Evolutionary conservation across 441 rosid genomes (phyloP), one percentile per base, ranked within the genome.

Genomic region (Populus hybrid): DNA sequence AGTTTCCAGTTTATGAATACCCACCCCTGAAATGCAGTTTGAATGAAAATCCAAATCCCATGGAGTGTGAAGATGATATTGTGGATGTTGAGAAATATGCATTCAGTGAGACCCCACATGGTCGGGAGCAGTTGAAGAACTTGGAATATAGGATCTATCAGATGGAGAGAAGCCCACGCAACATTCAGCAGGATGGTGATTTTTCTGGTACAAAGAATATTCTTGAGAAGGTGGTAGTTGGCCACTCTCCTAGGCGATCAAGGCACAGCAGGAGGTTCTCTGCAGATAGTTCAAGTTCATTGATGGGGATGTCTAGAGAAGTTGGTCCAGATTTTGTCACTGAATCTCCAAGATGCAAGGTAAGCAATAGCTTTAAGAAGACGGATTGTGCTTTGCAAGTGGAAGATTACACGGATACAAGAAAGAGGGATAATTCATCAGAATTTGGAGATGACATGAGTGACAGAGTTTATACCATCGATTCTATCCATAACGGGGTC

Each of bases 391-490:
- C 70, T 79, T 73, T 87, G 2, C 87, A 71, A 68, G 79, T 79
- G 26, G 92, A 84, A 65, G 86, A 87, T 36, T 59, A 57, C 57
- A 81, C 84, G n/a, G 82, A 76, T 78, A 72, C 73, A 75, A 84
- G 87, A 80, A 87, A 76, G 74, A 78, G 79, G 84, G 89, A 85
- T 57, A 86, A 84, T 79, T 82, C 83, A 50, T 86, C 93, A 74
- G 96, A 90, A 65, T 70, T 69, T 74, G 95, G 86, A 78, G 95
- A 92, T 86, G 95, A 93, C 73, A 86, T 75, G 87, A 88, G 83
- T 72, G 99, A 94, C 86, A 91, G 98, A 86, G 87, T 96, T 75
- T 96, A 91, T 80, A 96, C 98, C 50, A 87, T 96, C 80, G 99
- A 96, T 83, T 93, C 98, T 72, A 75, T 94, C 28, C 88, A 93